These are phyloP conservation scores for Cetradonia linearis DNA, from an alignment of 495 filamentous ascomycete genomes.

Conservation along the genomic window DNA sequence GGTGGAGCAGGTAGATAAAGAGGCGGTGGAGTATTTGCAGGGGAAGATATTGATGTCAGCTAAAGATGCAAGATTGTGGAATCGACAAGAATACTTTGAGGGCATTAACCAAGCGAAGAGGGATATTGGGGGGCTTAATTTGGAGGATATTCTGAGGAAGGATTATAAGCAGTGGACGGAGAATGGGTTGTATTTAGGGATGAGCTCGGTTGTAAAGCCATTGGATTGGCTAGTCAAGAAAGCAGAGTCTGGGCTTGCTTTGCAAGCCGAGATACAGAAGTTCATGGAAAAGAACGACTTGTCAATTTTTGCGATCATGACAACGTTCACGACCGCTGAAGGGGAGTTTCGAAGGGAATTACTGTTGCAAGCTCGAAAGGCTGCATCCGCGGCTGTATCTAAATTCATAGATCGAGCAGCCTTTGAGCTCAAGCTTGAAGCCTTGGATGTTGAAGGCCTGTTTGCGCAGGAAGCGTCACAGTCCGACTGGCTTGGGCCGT, in stretches of 20 bases:
- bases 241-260: slow-evolving; percentile 36
- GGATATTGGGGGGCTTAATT: slow-evolving; percentile 53
- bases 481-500: slow-evolving; percentile 16
- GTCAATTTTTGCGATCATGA: slow-evolving; percentile 68
- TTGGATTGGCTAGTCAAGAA: slow-evolving; percentile 54
- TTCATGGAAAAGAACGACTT: slow-evolving; percentile 52
- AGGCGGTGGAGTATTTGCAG: slow-evolving; percentile 56
- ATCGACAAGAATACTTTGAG: slow-evolving; percentile 50
- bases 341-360: slow-evolving; percentile 62
- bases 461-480: slow-evolving; percentile 27
- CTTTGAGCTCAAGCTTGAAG: slow-evolving; percentile 46
- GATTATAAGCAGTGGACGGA: slow-evolving; percentile 91
- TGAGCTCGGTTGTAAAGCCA: slow-evolving; percentile 60
- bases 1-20: slow-evolving; percentile 58
- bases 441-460: slow-evolving; percentile 37
- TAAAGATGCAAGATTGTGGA: slow-evolving; percentile 35
- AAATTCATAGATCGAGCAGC: slow-evolving; percentile 42
- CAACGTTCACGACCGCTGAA: slow-evolving; percentile 44
- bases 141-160: slow-evolving; percentile 70
- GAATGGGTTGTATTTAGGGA: slow-evolving; percentile 50
- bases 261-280: slow-evolving; percentile 36
- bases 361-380: slow-evolving; percentile 52
- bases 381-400: slow-evolving; percentile 36
- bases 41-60: slow-evolving; percentile 33
- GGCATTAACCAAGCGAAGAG: slow-evolving; percentile 58